Conservation (phyloP, 108 stramenopile genomes). For the Pseudonitzschia multiseries region DNA sequence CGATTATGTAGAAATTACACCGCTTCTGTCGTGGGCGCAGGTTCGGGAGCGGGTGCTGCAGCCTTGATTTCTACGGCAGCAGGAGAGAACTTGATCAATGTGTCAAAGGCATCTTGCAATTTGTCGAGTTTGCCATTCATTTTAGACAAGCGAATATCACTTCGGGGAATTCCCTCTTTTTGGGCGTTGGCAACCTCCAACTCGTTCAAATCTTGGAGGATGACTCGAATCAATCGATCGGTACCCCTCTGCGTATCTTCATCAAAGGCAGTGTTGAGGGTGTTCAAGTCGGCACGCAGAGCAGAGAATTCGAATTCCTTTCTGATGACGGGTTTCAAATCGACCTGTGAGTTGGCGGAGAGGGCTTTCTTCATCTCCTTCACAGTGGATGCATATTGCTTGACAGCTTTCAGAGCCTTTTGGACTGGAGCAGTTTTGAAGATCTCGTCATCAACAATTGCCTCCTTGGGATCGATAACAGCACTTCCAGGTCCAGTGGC, state of each 20-base stretch:
- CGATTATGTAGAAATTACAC: background rate
- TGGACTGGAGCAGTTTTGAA: conserved; percentile 69
- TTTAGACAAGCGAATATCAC: conserved; percentile 70
- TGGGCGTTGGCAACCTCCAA: conserved; percentile 74
- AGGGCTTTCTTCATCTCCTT: conserved; percentile 59
- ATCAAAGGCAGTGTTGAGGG: conserved; percentile 85
- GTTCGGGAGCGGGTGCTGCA: conserved; percentile 2
- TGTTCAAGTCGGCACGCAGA: conserved; percentile 74
- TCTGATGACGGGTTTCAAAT: conserved; percentile 69
- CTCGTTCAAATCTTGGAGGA: conserved; percentile 91
- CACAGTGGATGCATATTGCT: conserved; percentile 52
- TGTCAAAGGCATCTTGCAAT: conserved; percentile 75
- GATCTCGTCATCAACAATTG: conserved; percentile 71
- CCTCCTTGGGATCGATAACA: conserved; percentile 74
- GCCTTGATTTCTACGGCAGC: background rate
- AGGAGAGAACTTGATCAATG: conserved; percentile 76
- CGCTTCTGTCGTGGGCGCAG: conserved; percentile 4
- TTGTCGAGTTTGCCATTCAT: conserved; percentile 82
- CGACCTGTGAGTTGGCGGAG: conserved; percentile 61
- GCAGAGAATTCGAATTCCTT: conserved; percentile 80
- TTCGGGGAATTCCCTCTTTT: conserved; percentile 85
- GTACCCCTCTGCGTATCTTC: conserved; percentile 93
- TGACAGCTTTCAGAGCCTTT: conserved; percentile 53
- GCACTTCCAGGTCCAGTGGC: conserved; percentile 58
- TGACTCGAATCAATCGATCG: conserved; percentile 86